These are phyloP conservation scores for Triticum urartu DNA, from an alignment of 176 grass and related monocot species.

Conservation along the genomic window DNA sequence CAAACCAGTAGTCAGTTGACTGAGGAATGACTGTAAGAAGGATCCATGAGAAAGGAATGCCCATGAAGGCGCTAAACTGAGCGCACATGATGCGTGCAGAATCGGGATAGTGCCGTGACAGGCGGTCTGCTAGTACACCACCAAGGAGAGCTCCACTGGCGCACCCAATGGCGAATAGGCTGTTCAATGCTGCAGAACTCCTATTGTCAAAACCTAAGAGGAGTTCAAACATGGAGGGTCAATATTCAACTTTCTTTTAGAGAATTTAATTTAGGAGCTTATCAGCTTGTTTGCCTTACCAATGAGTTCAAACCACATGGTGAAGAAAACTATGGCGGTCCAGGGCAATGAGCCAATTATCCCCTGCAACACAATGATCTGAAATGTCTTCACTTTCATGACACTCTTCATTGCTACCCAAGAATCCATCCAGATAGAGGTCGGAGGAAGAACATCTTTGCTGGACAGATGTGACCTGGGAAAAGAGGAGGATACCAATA, in stretches of 20 bases:
- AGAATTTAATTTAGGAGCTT: background rate
- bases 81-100: conserved; percentile 81
- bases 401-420: conserved; percentile 74
- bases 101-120: conserved; percentile 63
- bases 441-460: conserved; percentile 46
- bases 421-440: conserved; percentile 74
- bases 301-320: conserved; percentile 97
- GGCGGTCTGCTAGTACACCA: conserved; percentile 66
- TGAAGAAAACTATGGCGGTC: conserved; percentile 94
- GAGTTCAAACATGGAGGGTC: background rate
- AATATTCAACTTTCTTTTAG: background rate
- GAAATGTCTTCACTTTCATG: conserved; percentile 84
- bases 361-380: conserved; percentile 95
- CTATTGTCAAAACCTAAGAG: conserved; percentile 77
- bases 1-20: conserved; percentile 58
- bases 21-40: conserved; percentile 68
- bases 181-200: conserved; percentile 74
- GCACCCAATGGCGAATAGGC: conserved; percentile 81
- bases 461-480: conserved; percentile 51
- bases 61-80: conserved; percentile 96
- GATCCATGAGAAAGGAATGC: conserved; percentile 87
- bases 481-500: background rate
- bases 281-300: conserved; percentile 41
- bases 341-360: conserved; percentile 87
- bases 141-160: conserved; percentile 68